Evolutionary conservation across 768 basidiomycete species (phyloP), one percentile per base, ranked within the genome.

Genomic region (Collybia sordida): DNA sequence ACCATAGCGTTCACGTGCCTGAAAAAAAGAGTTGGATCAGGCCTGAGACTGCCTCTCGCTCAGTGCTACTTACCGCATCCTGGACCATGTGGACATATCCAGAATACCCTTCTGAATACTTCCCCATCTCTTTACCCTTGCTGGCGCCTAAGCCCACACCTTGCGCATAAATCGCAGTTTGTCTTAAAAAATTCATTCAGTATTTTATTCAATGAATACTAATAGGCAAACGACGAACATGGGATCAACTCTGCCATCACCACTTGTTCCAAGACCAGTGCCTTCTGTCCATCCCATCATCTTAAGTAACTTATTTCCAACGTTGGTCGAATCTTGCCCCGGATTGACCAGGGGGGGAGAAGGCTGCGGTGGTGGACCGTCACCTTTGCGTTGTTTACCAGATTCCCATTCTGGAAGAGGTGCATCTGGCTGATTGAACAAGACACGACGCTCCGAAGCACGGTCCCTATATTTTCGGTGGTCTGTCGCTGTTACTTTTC

Each of bases 281-380:
- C 95, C 95, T 59, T 89, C 88, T 54, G 79, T 90, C 95, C 95
- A 98, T 0, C 96, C 97, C 95, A 98, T 98, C 83, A 96, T 95
- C 66, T 93, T 92, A 54, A 98, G 67, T 50, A 99, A 65, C 62
- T 92, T 94, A 63, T 95, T 95, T 5, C 97, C 97, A 9, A 93
- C 81, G 58, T 98, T 98, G 36, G 60, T 84, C 43, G 86, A 82
- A 59, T 98, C 94, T 63, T 90, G 73, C 4, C 82, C 90, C 4
- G 86, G 90, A 57, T 86, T 83, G 3, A 85, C 59, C 4, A 81
- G 77, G 7, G 83, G 82, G 1, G 87, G 82, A 0, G 87, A 82
- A 2, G 86, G 72, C 2, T 86, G 80, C 0, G 79, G 72, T 0
- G 82, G 75, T 1, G 82, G 85, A 11, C 84, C 88, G 7, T 80